A percentile compares a stretch with the other conserved stretches of the same genome.
Evolutionary conservation across 2,329 filamentous ascomycete species (phyloP).

Genomic region (Sphaceloma murrayae): DNA sequence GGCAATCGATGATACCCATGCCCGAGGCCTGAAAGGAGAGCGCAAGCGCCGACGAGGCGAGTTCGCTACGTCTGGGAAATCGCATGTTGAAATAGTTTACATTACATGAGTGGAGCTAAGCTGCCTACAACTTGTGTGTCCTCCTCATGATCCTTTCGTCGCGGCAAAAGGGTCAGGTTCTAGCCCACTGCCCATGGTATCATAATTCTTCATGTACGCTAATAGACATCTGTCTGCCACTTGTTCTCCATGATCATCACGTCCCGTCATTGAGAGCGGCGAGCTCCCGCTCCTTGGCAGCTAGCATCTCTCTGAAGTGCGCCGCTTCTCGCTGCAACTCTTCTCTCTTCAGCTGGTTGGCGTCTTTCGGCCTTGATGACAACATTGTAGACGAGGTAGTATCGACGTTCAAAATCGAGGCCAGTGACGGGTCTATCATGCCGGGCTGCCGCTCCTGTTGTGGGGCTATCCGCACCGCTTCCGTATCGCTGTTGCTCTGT

Average conservation of each 20-base stretch:
- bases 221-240: not conserved
- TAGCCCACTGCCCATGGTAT: slow-evolving; percentile 14
- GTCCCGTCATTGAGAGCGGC: slow-evolving; percentile 29
- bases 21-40: too few species aligned
- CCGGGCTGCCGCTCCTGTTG: slow-evolving; percentile 20
- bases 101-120: not conserved
- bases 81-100: too few species aligned
- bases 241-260: not conserved
- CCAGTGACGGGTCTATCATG: slow-evolving; percentile 31
- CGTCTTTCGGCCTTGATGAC: slow-evolving; percentile 21
- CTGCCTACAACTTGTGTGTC: not conserved
- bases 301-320: slow-evolving; percentile 61
- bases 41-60: too few species aligned
- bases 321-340: slow-evolving; percentile 65
- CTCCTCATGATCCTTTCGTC: not conserved
- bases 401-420: slow-evolving; percentile 24
- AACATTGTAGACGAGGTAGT: not conserved
- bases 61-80: too few species aligned
- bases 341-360: slow-evolving; percentile 48
- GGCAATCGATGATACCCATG: too few species aligned
- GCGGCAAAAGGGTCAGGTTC: too few species aligned
- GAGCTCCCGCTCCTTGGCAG: slow-evolving; percentile 65
- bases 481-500: slow-evolving; percentile 38
- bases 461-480: slow-evolving; percentile 21
- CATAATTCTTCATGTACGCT: slow-evolving; percentile 4